These are phyloP conservation scores for Clitoria ternatea DNA, from an alignment of 306 rosid species.

Conservation along the genomic window DNA sequence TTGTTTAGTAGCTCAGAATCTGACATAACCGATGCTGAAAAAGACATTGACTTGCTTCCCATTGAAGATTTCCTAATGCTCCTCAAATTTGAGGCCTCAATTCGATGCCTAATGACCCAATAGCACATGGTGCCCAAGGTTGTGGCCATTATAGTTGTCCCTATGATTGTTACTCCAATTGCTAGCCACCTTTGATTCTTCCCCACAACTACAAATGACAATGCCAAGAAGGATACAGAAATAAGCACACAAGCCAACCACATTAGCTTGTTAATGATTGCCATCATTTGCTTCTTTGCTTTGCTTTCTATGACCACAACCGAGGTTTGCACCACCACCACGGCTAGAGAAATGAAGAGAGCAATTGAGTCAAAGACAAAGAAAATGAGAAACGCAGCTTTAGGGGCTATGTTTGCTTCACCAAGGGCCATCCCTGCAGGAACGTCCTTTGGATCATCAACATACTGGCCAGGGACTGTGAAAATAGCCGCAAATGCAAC, in stretches of 20 bases:
- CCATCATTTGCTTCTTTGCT: constrained; percentile 99
- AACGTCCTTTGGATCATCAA: constrained; percentile 42
- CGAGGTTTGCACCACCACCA: constrained; percentile 91
- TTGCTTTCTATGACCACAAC: constrained; percentile 86
- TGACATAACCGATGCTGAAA: constrained; percentile 61
- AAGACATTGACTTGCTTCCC: constrained; percentile 70
- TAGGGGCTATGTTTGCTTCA: constrained; percentile 74
- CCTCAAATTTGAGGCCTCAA: constrained; percentile 71
- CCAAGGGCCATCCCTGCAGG: constrained; percentile 57
- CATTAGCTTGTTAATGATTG: constrained; percentile 89
- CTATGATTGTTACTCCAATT: constrained; percentile 68
- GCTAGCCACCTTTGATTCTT: constrained; percentile 65
- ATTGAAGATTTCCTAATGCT: constrained; percentile 60
- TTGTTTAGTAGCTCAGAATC: constrained; percentile 75
- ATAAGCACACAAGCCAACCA: constrained; percentile 86
- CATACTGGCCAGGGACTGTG: constrained; percentile 87
- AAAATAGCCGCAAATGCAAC: constrained; percentile 93
- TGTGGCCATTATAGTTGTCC: constrained; percentile 79
- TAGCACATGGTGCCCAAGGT: constrained; percentile 80
- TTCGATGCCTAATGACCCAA: constrained; percentile 82
- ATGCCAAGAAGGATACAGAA: constrained; percentile 72
- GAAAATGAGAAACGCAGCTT: constrained; percentile 52
- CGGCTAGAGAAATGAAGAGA: constrained; percentile 86
- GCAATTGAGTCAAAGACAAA: constrained; percentile 80
- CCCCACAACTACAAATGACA: constrained; percentile 82